Conservation (phyloP, 164 flowering plant genomes). For the Tetrastigma voinierianum region DNA sequence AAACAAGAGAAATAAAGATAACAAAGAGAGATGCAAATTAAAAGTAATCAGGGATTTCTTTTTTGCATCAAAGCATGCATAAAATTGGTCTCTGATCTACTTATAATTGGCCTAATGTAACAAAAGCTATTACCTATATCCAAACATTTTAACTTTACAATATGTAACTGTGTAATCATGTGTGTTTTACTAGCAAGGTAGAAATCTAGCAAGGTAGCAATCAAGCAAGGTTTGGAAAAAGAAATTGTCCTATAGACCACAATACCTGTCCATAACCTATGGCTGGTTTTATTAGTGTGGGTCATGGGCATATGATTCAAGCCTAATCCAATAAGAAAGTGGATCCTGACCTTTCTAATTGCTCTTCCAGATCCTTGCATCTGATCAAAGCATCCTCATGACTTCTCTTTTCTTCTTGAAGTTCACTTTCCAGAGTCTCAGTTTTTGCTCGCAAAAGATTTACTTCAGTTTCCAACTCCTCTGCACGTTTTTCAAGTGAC, state of each 20-base stretch:
- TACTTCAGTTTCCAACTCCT: constrained; percentile 65
- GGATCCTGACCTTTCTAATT: constrained; percentile 62
- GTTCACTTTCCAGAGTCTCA: constrained; percentile 64
- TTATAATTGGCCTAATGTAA: background rate
- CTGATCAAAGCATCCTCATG: constrained; percentile 55
- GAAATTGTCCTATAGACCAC: background rate
- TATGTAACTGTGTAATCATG: background rate
- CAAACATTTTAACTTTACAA: background rate
- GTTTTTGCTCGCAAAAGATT: constrained; percentile 47
- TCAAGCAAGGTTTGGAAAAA: too few relatives aligned
- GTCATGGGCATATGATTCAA: background rate
- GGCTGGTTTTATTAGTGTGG: background rate
- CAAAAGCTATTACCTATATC: background rate
- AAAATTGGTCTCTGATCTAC: background rate
- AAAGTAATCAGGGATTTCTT: background rate
- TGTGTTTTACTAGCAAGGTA: background rate
- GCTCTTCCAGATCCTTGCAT: constrained; percentile 74
- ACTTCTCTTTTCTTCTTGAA: constrained; percentile 63
- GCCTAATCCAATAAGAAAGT: background rate
- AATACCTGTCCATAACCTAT: background rate
- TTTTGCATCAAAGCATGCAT: background rate
- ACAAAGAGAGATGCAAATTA: too few relatives aligned
- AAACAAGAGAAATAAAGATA: too few relatives aligned
- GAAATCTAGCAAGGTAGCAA: background rate
- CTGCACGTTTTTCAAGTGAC: constrained; percentile 73